Evolutionary conservation across 1,284 basidiomycete genomes (phyloP).

Genomic region (Chalciporus sp.): DNA sequence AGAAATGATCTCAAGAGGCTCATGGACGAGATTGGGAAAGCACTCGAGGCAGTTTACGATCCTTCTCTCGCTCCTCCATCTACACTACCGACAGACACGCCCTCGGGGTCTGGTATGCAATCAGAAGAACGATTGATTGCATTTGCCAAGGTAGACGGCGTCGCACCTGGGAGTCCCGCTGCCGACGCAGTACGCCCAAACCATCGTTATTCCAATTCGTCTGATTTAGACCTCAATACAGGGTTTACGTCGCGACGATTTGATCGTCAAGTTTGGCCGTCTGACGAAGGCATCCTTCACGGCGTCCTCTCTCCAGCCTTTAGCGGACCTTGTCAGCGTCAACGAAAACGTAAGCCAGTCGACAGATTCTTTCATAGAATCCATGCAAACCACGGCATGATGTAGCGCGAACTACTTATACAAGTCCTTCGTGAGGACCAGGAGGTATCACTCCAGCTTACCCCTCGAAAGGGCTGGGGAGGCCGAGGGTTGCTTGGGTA

Average conservation of each 20-base stretch:
- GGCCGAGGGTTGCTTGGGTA: slow-evolving; percentile 84
- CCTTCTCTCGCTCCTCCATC: slow-evolving; percentile 37
- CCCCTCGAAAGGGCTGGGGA: slow-evolving; percentile 65
- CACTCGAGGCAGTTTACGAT: slow-evolving; percentile 68
- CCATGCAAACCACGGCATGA: slow-evolving; percentile 29
- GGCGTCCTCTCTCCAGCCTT: slow-evolving; percentile 58
- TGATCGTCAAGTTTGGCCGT: slow-evolving; percentile 73
- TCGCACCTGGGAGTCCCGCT: slow-evolving; percentile 79
- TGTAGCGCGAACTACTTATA: slow-evolving; percentile 51
- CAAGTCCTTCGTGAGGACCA: slow-evolving; percentile 42
- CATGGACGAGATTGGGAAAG: slow-evolving; percentile 67
- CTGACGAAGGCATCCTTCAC: slow-evolving; percentile 58
- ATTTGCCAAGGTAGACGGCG: slow-evolving; percentile 79
- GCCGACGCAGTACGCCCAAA: slow-evolving; percentile 65
- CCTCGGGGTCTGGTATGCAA: slow-evolving; percentile 1
- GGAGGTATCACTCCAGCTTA: slow-evolving; percentile 47
- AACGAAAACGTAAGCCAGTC: slow-evolving; percentile 72
- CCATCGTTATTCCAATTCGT: neutral
- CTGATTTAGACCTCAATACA: slow-evolving; percentile 31
- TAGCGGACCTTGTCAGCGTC: slow-evolving; percentile 69
- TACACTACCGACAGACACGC: neutral
- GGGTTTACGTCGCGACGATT: slow-evolving; percentile 73
- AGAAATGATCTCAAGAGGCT: slow-evolving; percentile 74
- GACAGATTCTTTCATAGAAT: neutral
- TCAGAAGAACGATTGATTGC: slow-evolving; percentile 38